phyloP scores from a whole-genome alignment of 345 rosid species.

The Raphanus sativus region DNA sequence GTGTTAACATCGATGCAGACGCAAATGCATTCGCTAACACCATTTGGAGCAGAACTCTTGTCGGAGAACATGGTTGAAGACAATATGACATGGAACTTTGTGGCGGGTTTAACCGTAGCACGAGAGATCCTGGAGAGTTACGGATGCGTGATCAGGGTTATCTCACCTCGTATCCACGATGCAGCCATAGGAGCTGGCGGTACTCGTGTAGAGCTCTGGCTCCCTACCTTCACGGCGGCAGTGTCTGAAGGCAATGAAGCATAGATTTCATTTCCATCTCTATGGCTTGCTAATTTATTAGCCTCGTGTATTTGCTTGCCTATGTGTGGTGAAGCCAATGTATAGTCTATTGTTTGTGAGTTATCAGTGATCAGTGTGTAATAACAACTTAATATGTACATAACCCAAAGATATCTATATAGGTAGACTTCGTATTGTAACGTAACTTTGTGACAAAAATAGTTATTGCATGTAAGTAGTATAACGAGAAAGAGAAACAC shows the following conservation, averaged over 20 bases:
- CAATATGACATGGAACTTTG: slow-evolving; percentile 98
- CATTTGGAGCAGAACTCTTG: slow-evolving; percentile 74
- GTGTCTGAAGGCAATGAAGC: slow-evolving; percentile 39
- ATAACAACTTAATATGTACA: slow-evolving; percentile 31
- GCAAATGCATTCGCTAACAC: slow-evolving; percentile 80
- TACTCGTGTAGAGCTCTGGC: slow-evolving; percentile 83
- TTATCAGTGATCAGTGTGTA: not conserved
- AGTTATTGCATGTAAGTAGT: not conserved
- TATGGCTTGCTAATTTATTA: not conserved
- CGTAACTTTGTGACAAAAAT: not conserved
- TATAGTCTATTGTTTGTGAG: slow-evolving; percentile 29
- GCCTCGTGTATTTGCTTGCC: slow-evolving; percentile 14
- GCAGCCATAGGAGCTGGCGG: slow-evolving; percentile 85
- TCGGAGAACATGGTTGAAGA: slow-evolving; percentile 82
- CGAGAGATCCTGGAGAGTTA: slow-evolving; percentile 89
- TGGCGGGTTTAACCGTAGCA: slow-evolving; percentile 86
- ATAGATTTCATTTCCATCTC: not conserved
- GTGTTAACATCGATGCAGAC: slow-evolving; percentile 55
- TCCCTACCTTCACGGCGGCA: slow-evolving; percentile 56
- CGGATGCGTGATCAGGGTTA: slow-evolving; percentile 79
- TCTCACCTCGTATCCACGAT: slow-evolving; percentile 64
- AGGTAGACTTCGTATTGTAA: slow-evolving; percentile 20
- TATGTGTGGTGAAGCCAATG: slow-evolving; percentile 20
- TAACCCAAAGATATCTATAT: slow-evolving; percentile 15
- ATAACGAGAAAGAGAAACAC: not conserved